phyloP scores from a whole-genome alignment of 2,329 filamentous ascomycete genomes.

The Cadophora sp. region DNA sequence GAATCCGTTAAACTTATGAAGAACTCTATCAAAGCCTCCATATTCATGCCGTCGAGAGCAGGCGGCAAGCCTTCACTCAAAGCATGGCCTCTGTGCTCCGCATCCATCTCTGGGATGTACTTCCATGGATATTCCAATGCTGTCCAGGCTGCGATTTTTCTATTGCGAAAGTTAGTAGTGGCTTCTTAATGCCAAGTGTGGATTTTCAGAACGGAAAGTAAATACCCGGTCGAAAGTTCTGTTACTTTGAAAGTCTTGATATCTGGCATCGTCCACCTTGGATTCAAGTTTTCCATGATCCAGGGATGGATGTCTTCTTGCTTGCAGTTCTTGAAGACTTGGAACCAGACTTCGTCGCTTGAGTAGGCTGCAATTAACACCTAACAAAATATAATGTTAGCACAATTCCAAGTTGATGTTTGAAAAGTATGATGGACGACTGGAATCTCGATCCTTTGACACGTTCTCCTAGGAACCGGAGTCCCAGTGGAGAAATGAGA shows the following conservation, averaged over 20 bases:
- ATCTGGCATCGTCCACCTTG: constrained; percentile 37
- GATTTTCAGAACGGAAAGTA: neutral
- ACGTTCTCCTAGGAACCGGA: neutral
- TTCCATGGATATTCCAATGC: constrained; percentile 37
- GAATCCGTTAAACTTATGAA: constrained; percentile 21
- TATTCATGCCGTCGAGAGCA: constrained; percentile 27
- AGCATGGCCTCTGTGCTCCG: constrained; percentile 26
- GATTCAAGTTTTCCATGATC: constrained; percentile 27
- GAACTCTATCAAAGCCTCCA: constrained; percentile 26
- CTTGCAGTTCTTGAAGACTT: constrained; percentile 24
- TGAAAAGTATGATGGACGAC: neutral
- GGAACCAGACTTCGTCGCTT: constrained; percentile 32
- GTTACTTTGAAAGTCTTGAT: constrained; percentile 32
- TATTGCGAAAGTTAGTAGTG: constrained; percentile 6
- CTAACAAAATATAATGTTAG: neutral
- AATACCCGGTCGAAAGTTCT: constrained; percentile 32
- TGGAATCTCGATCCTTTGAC: neutral
- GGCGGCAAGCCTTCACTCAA: constrained; percentile 26
- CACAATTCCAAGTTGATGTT: neutral
- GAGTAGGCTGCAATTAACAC: constrained; percentile 26
- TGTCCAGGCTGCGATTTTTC: constrained; percentile 36
- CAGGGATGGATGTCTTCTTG: constrained; percentile 32
- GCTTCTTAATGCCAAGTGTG: neutral
- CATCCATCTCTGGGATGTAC: constrained; percentile 26
- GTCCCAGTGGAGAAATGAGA: neutral